Percentiles rank a stretch among this genome's conserved stretches.
These are phyloP conservation scores for Monascus ruber DNA, from an alignment of 2,329 filamentous ascomycete genomes.

Conservation along the genomic window DNA sequence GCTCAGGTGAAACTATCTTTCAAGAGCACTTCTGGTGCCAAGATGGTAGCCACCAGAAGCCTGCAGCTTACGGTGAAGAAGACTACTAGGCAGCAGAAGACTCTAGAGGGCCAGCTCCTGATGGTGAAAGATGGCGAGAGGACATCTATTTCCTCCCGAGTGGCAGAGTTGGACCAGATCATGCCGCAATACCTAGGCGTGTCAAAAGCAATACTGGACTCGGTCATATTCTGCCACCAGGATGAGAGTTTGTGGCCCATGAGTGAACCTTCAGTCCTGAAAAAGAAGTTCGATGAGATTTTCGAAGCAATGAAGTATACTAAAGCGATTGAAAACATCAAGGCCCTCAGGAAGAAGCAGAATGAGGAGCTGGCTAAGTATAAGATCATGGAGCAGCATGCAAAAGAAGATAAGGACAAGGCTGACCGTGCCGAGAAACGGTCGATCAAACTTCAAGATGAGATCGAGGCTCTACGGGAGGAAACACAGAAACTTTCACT, in stretches of 20 bases:
- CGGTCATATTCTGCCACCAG: conserved; percentile 97
- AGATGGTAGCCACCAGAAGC: conserved; percentile 73
- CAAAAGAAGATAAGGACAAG: conserved; percentile 74
- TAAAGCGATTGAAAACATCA: conserved; percentile 93
- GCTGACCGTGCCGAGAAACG: conserved; percentile 61
- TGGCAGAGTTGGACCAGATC: conserved; percentile 69
- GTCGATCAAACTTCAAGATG: conserved; percentile 51
- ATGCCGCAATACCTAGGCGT: conserved; percentile 83
- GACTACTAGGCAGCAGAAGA: conserved; percentile 62
- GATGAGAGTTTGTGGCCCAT: conserved; percentile 96
- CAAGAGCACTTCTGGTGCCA: conserved; percentile 62
- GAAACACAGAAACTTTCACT: conserved; percentile 51
- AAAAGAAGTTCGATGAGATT: conserved; percentile 94
- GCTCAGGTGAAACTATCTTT: conserved; percentile 90
- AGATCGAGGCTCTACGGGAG: conserved; percentile 46
- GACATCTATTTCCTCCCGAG: conserved; percentile 64
- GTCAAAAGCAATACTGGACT: conserved; percentile 77
- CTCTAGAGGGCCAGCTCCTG: conserved; percentile 67
- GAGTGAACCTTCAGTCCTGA: conserved; percentile 72
- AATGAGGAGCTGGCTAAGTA: conserved; percentile 61
- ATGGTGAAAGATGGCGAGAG: conserved; percentile 71
- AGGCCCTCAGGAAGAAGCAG: conserved; percentile 70
- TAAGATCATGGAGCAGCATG: conserved; percentile 63
- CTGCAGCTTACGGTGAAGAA: conserved; percentile 83
- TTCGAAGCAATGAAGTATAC: conserved; percentile 97